These are phyloP conservation scores for Picochlorum sp. DNA, from an alignment of 139 green algal species.

Conservation along the genomic window DNA sequence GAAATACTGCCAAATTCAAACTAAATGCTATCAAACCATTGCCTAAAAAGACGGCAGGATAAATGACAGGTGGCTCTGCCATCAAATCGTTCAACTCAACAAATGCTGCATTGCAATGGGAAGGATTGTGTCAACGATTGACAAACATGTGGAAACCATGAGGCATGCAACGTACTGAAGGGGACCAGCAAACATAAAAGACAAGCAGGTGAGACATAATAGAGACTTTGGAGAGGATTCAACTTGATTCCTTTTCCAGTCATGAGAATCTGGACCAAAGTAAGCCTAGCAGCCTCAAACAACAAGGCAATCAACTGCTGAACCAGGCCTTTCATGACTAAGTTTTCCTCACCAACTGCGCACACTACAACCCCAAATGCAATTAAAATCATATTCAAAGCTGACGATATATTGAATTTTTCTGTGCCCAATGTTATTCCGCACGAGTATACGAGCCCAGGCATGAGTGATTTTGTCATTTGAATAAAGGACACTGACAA, in stretches of 20 bases:
- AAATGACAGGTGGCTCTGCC: constrained; percentile 17
- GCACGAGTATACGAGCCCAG: constrained; percentile 25
- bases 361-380: constrained; percentile 78
- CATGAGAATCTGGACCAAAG: constrained; percentile 86
- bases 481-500: constrained; percentile 96
- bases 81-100: constrained; percentile 15
- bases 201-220: constrained; percentile 51
- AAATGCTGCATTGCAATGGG: constrained; percentile 4
- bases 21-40: constrained; percentile 85
- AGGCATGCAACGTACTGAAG: constrained; percentile 13
- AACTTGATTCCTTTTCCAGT: constrained; percentile 39
- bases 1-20: constrained; percentile 68
- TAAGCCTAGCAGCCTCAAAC: constrained; percentile 61
- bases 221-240: constrained; percentile 52
- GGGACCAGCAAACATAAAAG: constrained; percentile 33
- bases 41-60: constrained; percentile 51
- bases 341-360: constrained; percentile 74
- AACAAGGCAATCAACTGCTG: constrained; percentile 72
- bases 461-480: constrained; percentile 88
- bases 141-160: not conserved
- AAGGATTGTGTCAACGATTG: not conserved
- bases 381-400: constrained; percentile 85
- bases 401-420: constrained; percentile 39
- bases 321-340: constrained; percentile 75
- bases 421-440: constrained; percentile 63